A percentile compares a stretch with the other conserved stretches of the same genome.
Conservation (phyloP, 2,329 filamentous ascomycete genomes). For the Beauveria sp. region DNA sequence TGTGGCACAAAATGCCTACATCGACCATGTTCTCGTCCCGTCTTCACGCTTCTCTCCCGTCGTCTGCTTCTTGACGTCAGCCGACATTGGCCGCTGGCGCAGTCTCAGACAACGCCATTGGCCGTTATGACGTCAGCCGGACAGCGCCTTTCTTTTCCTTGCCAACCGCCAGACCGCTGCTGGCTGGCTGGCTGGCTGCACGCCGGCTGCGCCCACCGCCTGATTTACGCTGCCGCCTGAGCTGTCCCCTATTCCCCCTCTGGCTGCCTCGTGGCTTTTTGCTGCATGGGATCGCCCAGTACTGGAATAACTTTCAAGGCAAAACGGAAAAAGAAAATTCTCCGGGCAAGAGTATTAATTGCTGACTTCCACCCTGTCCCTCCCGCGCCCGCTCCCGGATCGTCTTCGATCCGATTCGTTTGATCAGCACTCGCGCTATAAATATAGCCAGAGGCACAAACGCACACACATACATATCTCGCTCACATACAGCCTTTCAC, state of each 20-base stretch:
- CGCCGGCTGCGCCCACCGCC: neutral
- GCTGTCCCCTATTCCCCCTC: neutral
- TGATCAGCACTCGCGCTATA: neutral
- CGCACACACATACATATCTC: neutral
- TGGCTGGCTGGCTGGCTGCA: neutral
- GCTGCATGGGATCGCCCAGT: neutral
- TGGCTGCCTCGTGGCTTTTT: slow-evolving; percentile 1
- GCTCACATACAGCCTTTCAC: neutral
- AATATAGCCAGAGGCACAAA: neutral
- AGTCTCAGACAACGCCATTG: slow-evolving; percentile 5
- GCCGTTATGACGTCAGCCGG: slow-evolving; percentile 12
- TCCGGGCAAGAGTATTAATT: neutral
- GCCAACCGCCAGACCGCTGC: neutral
- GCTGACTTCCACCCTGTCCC: neutral
- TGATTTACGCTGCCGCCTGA: neutral
- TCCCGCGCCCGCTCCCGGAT: neutral
- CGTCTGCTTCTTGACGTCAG: slow-evolving; percentile 12
- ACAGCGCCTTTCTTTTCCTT: neutral
- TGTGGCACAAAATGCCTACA: neutral
- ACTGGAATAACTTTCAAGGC: neutral
- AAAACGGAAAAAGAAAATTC: neutral
- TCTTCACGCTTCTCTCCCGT: neutral
- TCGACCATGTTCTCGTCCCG: neutral
- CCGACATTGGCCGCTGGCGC: slow-evolving; percentile 1
- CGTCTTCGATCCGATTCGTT: neutral